phyloP scores from a whole-genome alignment of 345 rosid genomes.

The Arabis hirsuta region DNA sequence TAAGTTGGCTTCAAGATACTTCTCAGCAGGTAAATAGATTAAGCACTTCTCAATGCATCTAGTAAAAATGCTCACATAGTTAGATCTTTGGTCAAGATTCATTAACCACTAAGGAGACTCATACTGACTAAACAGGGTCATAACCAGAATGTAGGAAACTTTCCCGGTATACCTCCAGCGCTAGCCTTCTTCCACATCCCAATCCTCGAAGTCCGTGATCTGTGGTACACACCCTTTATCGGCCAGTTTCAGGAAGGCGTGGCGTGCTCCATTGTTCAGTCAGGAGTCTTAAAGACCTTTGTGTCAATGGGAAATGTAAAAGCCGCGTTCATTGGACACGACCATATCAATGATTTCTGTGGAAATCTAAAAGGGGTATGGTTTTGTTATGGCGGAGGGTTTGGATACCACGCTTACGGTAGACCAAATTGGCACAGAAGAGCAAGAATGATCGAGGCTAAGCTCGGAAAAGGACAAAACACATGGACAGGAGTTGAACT shows the following conservation, averaged over 20 bases:
- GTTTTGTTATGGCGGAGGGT: conserved; percentile 97
- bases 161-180: conserved; percentile 46
- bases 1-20: conserved; percentile 66
- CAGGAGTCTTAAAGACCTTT: conserved; percentile 68
- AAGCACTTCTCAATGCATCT: not conserved
- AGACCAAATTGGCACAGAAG: conserved; percentile 73
- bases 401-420: conserved; percentile 93
- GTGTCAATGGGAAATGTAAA: conserved; percentile 78
- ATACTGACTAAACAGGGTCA: conserved; percentile 53
- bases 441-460: conserved; percentile 69
- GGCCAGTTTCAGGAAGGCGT: conserved; percentile 81
- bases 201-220: conserved; percentile 65
- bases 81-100: conserved; percentile 39
- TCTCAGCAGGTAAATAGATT: conserved; percentile 39
- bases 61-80: not conserved
- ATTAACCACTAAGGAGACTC: conserved; percentile 45
- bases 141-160: conserved; percentile 34
- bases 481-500: conserved; percentile 68
- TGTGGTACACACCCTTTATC: conserved; percentile 56
- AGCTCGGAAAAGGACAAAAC: conserved; percentile 58
- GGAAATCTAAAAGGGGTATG: conserved; percentile 76
- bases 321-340: conserved; percentile 88
- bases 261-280: conserved; percentile 72
- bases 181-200: conserved; percentile 90
- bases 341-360: conserved; percentile 86